phyloP scores from a whole-genome alignment of 2,329 filamentous ascomycete species.

The Venturia pyrina region DNA sequence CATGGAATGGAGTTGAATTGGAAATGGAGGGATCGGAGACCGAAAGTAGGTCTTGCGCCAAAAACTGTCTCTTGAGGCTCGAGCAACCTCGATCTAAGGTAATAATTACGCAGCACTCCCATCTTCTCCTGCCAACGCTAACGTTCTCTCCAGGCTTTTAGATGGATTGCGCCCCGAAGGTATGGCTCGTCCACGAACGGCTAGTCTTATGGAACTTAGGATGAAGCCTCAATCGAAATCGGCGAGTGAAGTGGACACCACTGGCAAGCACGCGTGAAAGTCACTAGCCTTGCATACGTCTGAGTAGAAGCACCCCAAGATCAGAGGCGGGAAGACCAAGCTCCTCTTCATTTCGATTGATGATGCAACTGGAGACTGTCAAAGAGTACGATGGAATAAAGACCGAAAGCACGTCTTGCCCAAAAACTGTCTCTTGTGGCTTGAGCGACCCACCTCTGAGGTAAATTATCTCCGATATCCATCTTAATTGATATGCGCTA shows the following conservation, averaged over 20 bases:
- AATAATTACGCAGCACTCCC: not conserved
- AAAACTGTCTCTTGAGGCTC: not conserved
- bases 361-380: no score
- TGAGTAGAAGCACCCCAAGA: no score
- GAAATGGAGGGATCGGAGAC: not conserved
- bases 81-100: not conserved
- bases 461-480: not conserved
- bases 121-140: not conserved
- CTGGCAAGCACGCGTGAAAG: no score
- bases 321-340: no score
- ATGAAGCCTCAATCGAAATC: no score
- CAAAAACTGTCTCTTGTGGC: not conserved
- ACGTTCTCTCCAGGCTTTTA: not conserved
- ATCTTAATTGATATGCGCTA: not conserved
- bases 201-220: no score
- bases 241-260: no score
- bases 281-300: no score
- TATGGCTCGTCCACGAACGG: no score
- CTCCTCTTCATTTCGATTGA: no score
- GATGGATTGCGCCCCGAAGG: not conserved
- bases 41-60: conserved; percentile 1
- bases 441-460: not conserved
- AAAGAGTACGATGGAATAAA: not conserved
- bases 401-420: not conserved
- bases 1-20: not conserved